phyloP scores from a whole-genome alignment of 176 grass and related monocot species.

The Stipa capillata region DNA sequence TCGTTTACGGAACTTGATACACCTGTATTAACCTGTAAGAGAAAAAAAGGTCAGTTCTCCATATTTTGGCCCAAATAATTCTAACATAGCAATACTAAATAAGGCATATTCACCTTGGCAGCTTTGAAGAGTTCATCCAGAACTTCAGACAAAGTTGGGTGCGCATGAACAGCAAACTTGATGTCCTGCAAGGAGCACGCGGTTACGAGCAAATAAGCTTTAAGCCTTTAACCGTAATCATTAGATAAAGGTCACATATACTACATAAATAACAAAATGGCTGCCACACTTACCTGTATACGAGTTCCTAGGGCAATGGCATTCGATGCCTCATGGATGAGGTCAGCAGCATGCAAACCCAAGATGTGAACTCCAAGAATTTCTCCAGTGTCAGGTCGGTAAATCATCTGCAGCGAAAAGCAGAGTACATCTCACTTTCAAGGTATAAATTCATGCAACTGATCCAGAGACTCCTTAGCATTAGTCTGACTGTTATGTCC shows the following conservation, averaged over 20 bases:
- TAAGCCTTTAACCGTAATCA: not conserved
- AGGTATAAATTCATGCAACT: not conserved
- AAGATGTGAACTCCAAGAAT: slow-evolving; percentile 96
- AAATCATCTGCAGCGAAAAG: slow-evolving; percentile 55
- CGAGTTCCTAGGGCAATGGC: slow-evolving; percentile 61
- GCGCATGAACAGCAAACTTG: slow-evolving; percentile 69
- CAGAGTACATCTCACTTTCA: not conserved
- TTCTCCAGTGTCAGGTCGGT: slow-evolving; percentile 75
- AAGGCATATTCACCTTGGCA: slow-evolving; percentile 44
- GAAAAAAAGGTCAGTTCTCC: not conserved
- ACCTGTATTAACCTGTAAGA: too few species aligned
- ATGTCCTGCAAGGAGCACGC: slow-evolving; percentile 44
- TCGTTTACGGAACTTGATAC: too few species aligned
- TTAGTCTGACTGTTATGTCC: not conserved
- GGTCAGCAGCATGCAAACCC: slow-evolving; percentile 83
- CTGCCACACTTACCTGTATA: slow-evolving; percentile 43
- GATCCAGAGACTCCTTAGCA: not conserved
- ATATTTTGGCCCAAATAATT: not conserved
- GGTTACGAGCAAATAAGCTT: not conserved
- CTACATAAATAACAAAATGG: not conserved
- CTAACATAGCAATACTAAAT: not conserved
- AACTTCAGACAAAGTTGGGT: slow-evolving; percentile 86
- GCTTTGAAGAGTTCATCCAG: slow-evolving; percentile 82
- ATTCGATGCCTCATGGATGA: too few species aligned
- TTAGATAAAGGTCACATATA: not conserved